Percentiles rank a stretch among this genome's conserved stretches.
Conservation (phyloP, 441 rosid species). For the Aleurites moluccanus region DNA sequence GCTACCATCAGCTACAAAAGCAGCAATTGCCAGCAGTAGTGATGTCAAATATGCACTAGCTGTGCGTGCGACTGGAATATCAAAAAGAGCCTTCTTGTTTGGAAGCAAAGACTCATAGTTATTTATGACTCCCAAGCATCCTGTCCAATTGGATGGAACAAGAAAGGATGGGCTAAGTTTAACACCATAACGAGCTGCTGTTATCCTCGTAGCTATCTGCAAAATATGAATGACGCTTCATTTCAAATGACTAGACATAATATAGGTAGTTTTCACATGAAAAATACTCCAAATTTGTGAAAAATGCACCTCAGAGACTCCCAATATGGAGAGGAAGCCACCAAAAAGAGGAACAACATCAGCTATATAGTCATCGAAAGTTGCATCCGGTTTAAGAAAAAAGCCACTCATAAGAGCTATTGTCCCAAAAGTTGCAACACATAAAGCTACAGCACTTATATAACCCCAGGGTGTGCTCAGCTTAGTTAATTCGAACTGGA, state of each 20-base stretch:
- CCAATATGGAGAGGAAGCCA: conserved; percentile 79
- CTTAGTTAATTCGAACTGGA: conserved; percentile 67
- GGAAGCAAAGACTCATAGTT: conserved; percentile 87
- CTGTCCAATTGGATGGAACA: conserved; percentile 93
- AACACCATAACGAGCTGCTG: conserved; percentile 67
- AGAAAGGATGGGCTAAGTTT: conserved; percentile 86
- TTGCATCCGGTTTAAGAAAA: conserved; percentile 85
- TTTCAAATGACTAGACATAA: not conserved
- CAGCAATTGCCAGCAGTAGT: conserved; percentile 60
- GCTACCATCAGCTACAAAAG: conserved; percentile 79
- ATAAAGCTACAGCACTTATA: conserved; percentile 49
- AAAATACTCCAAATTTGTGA: not conserved
- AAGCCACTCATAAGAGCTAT: conserved; percentile 88
- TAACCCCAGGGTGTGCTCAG: conserved; percentile 92
- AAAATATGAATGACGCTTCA: not conserved
- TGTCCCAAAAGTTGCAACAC: conserved; percentile 84
- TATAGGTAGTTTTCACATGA: not conserved
- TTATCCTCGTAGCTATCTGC: conserved; percentile 82
- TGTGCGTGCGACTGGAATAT: conserved; percentile 82
- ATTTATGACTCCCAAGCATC: conserved; percentile 90
- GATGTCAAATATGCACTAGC: conserved; percentile 89
- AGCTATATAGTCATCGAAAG: conserved; percentile 72
- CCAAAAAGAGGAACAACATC: conserved; percentile 78
- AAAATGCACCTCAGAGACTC: conserved; percentile 74
- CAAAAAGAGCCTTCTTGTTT: conserved; percentile 75